Evolutionary conservation across 2,329 filamentous ascomycete species (phyloP), one percentile per base, ranked within the genome.

Genomic region (Phaeomoniella chlamydospora): DNA sequence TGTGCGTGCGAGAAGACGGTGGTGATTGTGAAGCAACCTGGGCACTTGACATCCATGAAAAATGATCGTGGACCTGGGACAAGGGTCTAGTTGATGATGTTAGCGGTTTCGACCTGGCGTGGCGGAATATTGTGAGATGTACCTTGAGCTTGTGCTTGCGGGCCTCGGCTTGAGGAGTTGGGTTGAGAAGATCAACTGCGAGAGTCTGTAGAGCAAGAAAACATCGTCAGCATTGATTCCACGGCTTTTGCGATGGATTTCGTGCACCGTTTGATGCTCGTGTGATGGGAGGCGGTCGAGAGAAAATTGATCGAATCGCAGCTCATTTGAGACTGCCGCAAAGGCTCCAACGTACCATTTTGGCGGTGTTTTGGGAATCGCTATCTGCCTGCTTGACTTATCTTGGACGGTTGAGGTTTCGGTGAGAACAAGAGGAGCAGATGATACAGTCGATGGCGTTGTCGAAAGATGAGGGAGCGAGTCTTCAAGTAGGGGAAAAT

Each of bases 11-110:
- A 96, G 84, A 96, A 98, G 70, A 98, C 90, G 67, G 90, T 98
- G 67, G 90, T 98, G 78, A 98, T 98, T 68, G 87, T 94, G 81
- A 96, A 98, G 84, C 90, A 98, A 60, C 90, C 90, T 65, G 90
- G 90, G 83, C 90, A 98, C 82, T 98, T 98, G 75, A 98, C 90
- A 65, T 98, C 90, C 90, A 98, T 98, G 84, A 98, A 98, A 83
- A 96, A 98, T 53, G 88, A 96, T 66, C 90, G 85, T 58, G 90
- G 90, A 51, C 77, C 80, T 58, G 90, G 90, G 63, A 98, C 90
- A 57, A 98, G 83, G 53, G 76, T 86, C 86, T 92, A 52, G 37
- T 31, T 18, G 30, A 17, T 15, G 38, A n/a, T n/a, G 37, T 37
- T 37, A 34, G 38, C 51, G 35, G 53, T 42, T 33, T 39, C 22